Evolutionary conservation across 139 green algal species (phyloP).

Genomic region (Chlamydomonas sphaeroides): DNA sequence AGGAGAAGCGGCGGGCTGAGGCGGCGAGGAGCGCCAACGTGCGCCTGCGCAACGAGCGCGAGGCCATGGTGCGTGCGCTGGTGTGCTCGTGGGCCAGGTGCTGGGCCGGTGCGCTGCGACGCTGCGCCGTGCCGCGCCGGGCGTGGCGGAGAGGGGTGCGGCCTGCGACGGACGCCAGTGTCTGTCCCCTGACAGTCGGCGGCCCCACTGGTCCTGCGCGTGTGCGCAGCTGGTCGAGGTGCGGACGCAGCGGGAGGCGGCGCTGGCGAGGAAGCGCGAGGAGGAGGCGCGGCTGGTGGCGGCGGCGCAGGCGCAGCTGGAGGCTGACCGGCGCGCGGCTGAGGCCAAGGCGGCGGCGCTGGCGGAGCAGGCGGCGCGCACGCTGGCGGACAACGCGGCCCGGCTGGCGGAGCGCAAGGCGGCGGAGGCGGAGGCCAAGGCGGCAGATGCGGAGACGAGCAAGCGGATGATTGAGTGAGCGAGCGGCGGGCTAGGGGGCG

Average conservation of each 20-base stretch:
- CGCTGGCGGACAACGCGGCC: slow-evolving; percentile 12
- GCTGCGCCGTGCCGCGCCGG: too few relatives aligned
- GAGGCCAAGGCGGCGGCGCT: background rate
- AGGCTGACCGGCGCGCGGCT: background rate
- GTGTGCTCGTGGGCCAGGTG: background rate
- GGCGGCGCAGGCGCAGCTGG: background rate
- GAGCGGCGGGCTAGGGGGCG: too few relatives aligned
- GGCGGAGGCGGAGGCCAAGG: background rate
- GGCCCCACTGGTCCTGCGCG: too few relatives aligned
- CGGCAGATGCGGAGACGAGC: slow-evolving; percentile 17
- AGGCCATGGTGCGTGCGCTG: slow-evolving; percentile 14
- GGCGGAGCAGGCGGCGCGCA: slow-evolving; percentile 8
- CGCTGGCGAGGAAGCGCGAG: background rate
- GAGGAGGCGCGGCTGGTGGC: slow-evolving; percentile 16
- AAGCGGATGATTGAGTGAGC: slow-evolving; percentile 36
- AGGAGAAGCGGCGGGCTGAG: background rate
- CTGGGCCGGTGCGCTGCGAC: background rate
- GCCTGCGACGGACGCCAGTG: too few relatives aligned
- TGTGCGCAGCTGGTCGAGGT: slow-evolving; percentile 4
- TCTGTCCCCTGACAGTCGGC: too few relatives aligned
- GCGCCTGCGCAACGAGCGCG: slow-evolving; percentile 2
- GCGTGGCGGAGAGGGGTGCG: too few relatives aligned
- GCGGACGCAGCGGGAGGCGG: background rate
- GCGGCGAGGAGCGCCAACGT: background rate
- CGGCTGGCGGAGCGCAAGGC: slow-evolving; percentile 3